phyloP scores from a whole-genome alignment of 495 filamentous ascomycete species.

The Parathielavia hyrcaniae region DNA sequence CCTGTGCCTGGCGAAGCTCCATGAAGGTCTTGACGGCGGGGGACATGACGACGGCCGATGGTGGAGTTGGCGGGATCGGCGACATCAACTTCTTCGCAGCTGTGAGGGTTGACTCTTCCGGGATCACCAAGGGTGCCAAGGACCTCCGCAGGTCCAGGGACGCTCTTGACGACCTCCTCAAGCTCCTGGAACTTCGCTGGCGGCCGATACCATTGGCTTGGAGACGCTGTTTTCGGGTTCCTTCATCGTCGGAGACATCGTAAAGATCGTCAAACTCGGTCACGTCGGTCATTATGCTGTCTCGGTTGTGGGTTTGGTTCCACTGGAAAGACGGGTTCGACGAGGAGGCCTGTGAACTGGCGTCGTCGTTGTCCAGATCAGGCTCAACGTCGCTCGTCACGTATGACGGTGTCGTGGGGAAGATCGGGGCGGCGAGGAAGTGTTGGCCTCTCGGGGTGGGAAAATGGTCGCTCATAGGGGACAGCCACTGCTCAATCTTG shows the following conservation, averaged over 20 bases:
- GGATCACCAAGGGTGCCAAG: slow-evolving; percentile 69
- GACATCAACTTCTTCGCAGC: slow-evolving; percentile 43
- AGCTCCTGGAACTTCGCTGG: slow-evolving; percentile 31
- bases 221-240: slow-evolving; percentile 28
- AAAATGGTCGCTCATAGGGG: slow-evolving; percentile 55
- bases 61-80: slow-evolving; percentile 69
- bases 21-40: slow-evolving; percentile 65
- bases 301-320: slow-evolving; percentile 34
- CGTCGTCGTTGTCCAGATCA: slow-evolving; percentile 35
- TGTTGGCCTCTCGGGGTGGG: slow-evolving; percentile 54
- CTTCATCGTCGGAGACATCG: slow-evolving; percentile 66
- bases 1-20: slow-evolving; percentile 43
- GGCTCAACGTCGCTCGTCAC: slow-evolving; percentile 31
- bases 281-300: slow-evolving; percentile 49
- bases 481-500: slow-evolving; percentile 49
- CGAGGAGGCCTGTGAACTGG: slow-evolving; percentile 45
- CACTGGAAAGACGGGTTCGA: slow-evolving; percentile 49
- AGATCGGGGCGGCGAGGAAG: slow-evolving; percentile 51
- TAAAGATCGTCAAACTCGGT: slow-evolving; percentile 81
- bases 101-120: slow-evolving; percentile 33
- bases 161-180: slow-evolving; percentile 24
- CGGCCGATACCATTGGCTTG: slow-evolving; percentile 35
- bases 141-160: slow-evolving; percentile 36
- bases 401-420: slow-evolving; percentile 43
- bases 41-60: slow-evolving; percentile 69